Percentiles rank a stretch among this genome's conserved stretches.
Conservation (phyloP, 2,329 filamentous ascomycete genomes). For the Colletotrichum nymphaeae region DNA sequence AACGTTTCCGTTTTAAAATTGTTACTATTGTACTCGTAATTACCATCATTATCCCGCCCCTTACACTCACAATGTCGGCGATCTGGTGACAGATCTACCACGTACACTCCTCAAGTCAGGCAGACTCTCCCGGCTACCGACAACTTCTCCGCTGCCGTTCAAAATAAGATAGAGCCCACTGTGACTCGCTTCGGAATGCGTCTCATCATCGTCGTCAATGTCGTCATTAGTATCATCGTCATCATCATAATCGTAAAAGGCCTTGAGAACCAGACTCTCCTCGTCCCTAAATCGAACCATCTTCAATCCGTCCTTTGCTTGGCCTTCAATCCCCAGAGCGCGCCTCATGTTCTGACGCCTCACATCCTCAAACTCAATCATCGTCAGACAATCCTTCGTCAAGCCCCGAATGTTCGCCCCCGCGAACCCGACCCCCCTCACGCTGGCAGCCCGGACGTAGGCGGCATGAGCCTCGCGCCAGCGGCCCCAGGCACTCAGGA, state of each 20-base stretch:
- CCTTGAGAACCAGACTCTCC: not conserved
- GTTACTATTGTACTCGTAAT: not conserved
- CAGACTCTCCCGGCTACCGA: conserved; percentile 27
- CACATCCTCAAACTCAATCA: conserved; percentile 17
- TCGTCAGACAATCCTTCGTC: conserved; percentile 25
- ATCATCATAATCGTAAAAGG: not conserved
- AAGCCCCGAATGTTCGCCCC: conserved; percentile 22
- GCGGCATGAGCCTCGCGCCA: conserved; percentile 39
- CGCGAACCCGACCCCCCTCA: conserved; percentile 24
- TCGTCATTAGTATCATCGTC: not conserved
- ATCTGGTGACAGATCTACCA: conserved; percentile 20
- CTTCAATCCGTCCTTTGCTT: not conserved
- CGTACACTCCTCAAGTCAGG: conserved; percentile 28
- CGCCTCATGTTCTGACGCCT: not conserved
- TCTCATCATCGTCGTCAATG: not conserved
- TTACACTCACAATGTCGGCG: not conserved
- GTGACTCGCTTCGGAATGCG: not conserved
- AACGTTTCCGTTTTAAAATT: not conserved
- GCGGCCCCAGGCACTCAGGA: conserved; percentile 37
- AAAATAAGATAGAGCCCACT: conserved; percentile 15
- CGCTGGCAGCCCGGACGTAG: conserved; percentile 38
- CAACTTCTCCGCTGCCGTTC: conserved; percentile 15
- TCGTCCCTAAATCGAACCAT: conserved; percentile 13
- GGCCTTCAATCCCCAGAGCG: not conserved
- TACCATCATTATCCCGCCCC: not conserved